A percentile compares a stretch with the other conserved stretches of the same genome.
phyloP scores from a whole-genome alignment of 306 rosid species.

The Canavalia gladiata region DNA sequence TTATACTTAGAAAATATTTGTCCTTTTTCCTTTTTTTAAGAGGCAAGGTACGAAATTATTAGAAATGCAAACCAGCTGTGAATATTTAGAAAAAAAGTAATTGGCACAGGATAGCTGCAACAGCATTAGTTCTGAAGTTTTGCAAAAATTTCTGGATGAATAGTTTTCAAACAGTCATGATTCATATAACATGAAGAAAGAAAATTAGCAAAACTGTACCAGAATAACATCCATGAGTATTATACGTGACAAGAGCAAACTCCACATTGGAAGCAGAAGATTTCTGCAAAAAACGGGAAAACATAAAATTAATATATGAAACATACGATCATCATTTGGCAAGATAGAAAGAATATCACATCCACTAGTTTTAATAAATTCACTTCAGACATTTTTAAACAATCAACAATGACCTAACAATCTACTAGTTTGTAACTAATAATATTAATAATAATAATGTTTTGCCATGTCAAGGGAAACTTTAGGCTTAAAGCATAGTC shows the following conservation, averaged over 20 bases:
- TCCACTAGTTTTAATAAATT: conserved; percentile 27
- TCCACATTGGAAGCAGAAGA: conserved; percentile 65
- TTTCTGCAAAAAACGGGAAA: conserved; percentile 68
- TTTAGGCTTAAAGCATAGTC: conserved; percentile 19
- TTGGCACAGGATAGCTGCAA: conserved; percentile 28
- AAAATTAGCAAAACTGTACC: conserved; percentile 64
- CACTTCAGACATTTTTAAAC: conserved; percentile 1
- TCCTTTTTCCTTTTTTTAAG: not conserved
- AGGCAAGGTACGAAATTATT: conserved; percentile 10
- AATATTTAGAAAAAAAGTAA: not conserved
- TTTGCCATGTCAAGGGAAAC: conserved; percentile 14
- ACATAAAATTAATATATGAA: conserved; percentile 29
- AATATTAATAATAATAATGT: not conserved
- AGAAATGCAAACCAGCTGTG: conserved; percentile 14
- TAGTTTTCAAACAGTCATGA: conserved; percentile 22
- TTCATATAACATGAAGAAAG: conserved; percentile 23
- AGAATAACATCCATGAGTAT: conserved; percentile 93
- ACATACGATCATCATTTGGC: conserved; percentile 38
- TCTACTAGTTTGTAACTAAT: not conserved
- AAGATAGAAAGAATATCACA: conserved; percentile 26
- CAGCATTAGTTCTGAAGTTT: conserved; percentile 8
- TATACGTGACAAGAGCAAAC: conserved; percentile 78
- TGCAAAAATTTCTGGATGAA: not conserved
- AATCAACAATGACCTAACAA: conserved; percentile 16
- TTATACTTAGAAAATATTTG: conserved; percentile 35